Conservation (phyloP, 805 yeast species). For the Schizosaccharomyces octosporus region DNA sequence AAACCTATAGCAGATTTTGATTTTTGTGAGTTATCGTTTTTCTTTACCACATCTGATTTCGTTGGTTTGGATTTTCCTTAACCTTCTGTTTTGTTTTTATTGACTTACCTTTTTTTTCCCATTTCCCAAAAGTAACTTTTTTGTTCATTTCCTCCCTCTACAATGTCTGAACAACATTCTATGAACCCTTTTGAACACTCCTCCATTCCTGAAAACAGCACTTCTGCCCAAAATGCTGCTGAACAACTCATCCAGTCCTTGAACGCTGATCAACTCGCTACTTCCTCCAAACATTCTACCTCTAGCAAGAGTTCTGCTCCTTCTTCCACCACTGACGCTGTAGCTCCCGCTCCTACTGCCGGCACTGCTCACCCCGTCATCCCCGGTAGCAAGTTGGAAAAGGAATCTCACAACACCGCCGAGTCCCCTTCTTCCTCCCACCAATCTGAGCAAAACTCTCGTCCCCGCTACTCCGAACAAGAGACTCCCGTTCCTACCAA, state of each 20-base stretch:
- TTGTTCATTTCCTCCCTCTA: background rate
- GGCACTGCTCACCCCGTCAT: background rate
- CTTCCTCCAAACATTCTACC: no score
- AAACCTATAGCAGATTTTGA: background rate
- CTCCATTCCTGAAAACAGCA: no score
- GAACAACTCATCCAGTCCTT: no score
- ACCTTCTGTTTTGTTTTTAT: background rate
- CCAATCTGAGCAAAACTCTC: background rate
- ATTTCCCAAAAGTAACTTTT: background rate
- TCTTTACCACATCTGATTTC: background rate
- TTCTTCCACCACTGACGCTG: no score
- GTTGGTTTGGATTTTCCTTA: background rate
- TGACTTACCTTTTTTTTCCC: background rate
- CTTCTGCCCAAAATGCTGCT: no score
- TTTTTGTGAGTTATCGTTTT: background rate
- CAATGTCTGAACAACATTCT: background rate
- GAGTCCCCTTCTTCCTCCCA: background rate
- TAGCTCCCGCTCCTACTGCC: no score
- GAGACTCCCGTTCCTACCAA: background rate
- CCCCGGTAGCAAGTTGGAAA: background rate
- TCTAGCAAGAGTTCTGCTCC: background rate
- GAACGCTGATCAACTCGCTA: no score
- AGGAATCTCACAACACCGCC: background rate
- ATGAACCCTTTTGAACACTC: background rate
- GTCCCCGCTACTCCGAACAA: background rate